phyloP scores from a whole-genome alignment of 179 eudicot species.

The Gypsophila paniculata region DNA sequence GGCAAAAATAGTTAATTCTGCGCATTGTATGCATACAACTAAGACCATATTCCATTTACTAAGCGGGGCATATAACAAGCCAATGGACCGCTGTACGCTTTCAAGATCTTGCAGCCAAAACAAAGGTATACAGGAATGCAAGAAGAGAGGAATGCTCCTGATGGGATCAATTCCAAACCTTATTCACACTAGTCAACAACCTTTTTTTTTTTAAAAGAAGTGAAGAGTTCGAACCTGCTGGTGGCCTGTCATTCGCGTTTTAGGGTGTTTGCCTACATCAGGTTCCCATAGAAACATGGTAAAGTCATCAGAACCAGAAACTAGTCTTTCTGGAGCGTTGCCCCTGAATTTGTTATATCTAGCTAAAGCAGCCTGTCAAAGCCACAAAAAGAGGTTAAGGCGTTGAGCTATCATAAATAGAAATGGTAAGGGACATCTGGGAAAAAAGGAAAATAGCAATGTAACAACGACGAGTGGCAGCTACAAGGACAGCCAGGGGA shows the following conservation, averaged over 20 bases:
- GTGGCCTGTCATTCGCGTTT: slow-evolving; percentile 95
- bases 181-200: slow-evolving; percentile 6
- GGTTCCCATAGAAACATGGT: slow-evolving; percentile 99
- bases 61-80: too few species aligned
- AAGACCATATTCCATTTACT: too few species aligned
- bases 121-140: neutral
- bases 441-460: neutral
- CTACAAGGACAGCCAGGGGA: neutral
- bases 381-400: neutral
- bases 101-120: neutral
- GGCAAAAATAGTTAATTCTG: neutral
- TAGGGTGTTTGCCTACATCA: slow-evolving; percentile 81
- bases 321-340: slow-evolving; percentile 87
- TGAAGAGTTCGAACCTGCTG: slow-evolving; percentile 58
- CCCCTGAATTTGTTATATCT: slow-evolving; percentile 82
- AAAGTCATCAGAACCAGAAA: slow-evolving; percentile 96
- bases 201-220: neutral
- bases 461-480: neutral
- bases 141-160: neutral
- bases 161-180: neutral
- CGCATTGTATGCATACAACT: too few species aligned
- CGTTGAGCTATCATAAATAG: neutral
- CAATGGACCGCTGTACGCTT: too few species aligned
- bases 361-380: slow-evolving; percentile 59
- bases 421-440: neutral